Percentiles rank a stretch among this genome's conserved stretches.
phyloP scores from a whole-genome alignment of 1,284 basidiomycete genomes.

The Pisolithus thermaeus region DNA sequence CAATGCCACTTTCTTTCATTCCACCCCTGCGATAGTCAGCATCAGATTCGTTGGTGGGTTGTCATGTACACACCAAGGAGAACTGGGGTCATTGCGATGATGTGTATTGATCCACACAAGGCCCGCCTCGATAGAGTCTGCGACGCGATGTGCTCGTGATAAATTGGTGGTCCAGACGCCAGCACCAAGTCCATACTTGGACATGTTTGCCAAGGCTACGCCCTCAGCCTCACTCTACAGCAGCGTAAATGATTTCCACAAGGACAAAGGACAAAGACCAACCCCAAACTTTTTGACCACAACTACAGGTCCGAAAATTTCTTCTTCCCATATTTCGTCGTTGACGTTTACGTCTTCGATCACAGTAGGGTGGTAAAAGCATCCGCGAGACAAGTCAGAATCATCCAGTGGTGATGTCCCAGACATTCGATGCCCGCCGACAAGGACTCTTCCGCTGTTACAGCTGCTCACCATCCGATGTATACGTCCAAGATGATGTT shows the following conservation, averaged over 20 bases:
- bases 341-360: slow-evolving; percentile 51
- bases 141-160: slow-evolving; percentile 65
- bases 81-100: slow-evolving; percentile 82
- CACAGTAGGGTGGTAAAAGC: slow-evolving; percentile 75
- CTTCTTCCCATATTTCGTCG: slow-evolving; percentile 73
- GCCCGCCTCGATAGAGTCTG: slow-evolving; percentile 63
- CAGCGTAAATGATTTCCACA: background rate
- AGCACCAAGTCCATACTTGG: slow-evolving; percentile 75
- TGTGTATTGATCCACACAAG: slow-evolving; percentile 84
- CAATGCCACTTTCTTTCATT: slow-evolving; percentile 80
- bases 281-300: slow-evolving; percentile 63
- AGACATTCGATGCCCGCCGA: slow-evolving; percentile 61
- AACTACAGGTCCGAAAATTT: slow-evolving; percentile 77
- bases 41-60: slow-evolving; percentile 2
- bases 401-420: slow-evolving; percentile 58
- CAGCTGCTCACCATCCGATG: slow-evolving; percentile 46
- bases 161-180: slow-evolving; percentile 75
- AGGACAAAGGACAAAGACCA: slow-evolving; percentile 12
- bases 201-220: slow-evolving; percentile 63
- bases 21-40: slow-evolving; percentile 54
- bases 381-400: slow-evolving; percentile 62
- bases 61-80: slow-evolving; percentile 59
- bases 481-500: slow-evolving; percentile 56
- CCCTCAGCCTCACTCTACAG: slow-evolving; percentile 59
- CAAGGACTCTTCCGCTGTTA: slow-evolving; percentile 44